Evolutionary conservation across 1,284 basidiomycete species (phyloP), one percentile per base, ranked within the genome.

Genomic region (Papiliotrema laurentii): DNA sequence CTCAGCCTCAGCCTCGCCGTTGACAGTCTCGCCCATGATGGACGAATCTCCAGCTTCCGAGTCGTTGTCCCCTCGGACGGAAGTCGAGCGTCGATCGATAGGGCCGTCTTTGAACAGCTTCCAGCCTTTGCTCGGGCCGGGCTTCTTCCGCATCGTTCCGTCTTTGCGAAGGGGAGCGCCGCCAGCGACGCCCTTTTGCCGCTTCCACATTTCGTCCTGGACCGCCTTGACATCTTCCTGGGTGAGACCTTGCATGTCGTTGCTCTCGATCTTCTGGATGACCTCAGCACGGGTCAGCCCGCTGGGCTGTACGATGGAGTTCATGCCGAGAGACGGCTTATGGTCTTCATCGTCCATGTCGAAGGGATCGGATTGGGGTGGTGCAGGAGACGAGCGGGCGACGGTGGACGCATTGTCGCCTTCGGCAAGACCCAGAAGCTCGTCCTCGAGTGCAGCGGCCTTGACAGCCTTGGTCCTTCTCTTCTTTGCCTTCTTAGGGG

Each of bases 91-190:
- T 21, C 24, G 6, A 9, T 40, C 38, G 38, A 10, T 7, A 6
- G 6, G 5, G 5, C 19, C 19, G 18, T 11, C 16, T 24, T 33
- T 40, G 7, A 19, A 10, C 39, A 7, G 10, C 55, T 69, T 71
- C 63, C 68, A 70, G 6, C 72, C 72, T 48, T 74, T 74, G 3
- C 69, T 64, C 0, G 71, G 72, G 16, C 72, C 71, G 21, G 72
- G 71, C 51, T 74, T 74, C 54, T 65, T 65, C 35, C 72, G 59
- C 21, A 68, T 53, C 27, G 66, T 66, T 19, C 72, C 72, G 51
- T 74, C 72, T 54, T 74, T 74, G 46, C 68, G 64, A 3, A 61
- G 53, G 10, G 51, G 51, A 2, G 54, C 61, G n/a, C 43, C 36
- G 3, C 59, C 59, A 5, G 56, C 58, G 5, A 53, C 53, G 10